These are phyloP conservation scores for Aspergillus udagawae DNA, from an alignment of 2,329 filamentous ascomycete species.

Conservation along the genomic window DNA sequence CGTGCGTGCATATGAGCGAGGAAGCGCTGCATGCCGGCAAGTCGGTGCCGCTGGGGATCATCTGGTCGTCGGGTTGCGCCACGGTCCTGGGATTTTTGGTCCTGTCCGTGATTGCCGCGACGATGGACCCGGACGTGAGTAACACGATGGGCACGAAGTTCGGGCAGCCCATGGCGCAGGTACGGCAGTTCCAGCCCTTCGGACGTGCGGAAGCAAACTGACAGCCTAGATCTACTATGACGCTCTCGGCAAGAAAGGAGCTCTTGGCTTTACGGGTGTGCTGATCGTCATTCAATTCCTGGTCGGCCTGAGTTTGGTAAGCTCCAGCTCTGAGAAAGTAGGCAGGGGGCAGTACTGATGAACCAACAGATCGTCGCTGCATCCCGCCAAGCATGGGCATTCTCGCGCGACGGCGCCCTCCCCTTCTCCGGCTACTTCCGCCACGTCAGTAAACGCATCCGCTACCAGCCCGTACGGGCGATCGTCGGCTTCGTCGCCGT, in stretches of 20 bases:
- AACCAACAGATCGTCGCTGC: constrained; percentile 51
- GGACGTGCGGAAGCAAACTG: background rate
- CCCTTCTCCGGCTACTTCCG: constrained; percentile 58
- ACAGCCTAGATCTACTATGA: constrained; percentile 54
- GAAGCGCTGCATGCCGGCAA: constrained; percentile 58
- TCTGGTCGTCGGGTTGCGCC: constrained; percentile 51
- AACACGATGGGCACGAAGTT: constrained; percentile 47
- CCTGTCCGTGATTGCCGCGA: constrained; percentile 55
- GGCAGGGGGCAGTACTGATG: too few relatives aligned
- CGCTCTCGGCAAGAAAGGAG: constrained; percentile 56
- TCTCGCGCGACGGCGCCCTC: constrained; percentile 58
- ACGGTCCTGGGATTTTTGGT: constrained; percentile 57
- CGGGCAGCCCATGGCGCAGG: constrained; percentile 57
- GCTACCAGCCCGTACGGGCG: constrained; percentile 55
- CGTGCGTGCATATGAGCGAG: constrained; percentile 58
- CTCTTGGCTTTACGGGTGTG: constrained; percentile 56
- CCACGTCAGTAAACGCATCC: constrained; percentile 51
- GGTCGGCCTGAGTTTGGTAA: constrained; percentile 54
- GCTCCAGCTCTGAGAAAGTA: too few relatives aligned
- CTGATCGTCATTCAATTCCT: constrained; percentile 60
- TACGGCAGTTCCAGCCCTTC: constrained; percentile 7
- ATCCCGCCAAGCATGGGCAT: constrained; percentile 60
- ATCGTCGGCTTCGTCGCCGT: constrained; percentile 53
- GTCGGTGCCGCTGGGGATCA: constrained; percentile 57
- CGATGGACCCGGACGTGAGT: constrained; percentile 52